A percentile compares a stretch with the other conserved stretches of the same genome.
Conservation (phyloP, 2,329 filamentous ascomycete genomes). For the Calonectria fujianensis region DNA sequence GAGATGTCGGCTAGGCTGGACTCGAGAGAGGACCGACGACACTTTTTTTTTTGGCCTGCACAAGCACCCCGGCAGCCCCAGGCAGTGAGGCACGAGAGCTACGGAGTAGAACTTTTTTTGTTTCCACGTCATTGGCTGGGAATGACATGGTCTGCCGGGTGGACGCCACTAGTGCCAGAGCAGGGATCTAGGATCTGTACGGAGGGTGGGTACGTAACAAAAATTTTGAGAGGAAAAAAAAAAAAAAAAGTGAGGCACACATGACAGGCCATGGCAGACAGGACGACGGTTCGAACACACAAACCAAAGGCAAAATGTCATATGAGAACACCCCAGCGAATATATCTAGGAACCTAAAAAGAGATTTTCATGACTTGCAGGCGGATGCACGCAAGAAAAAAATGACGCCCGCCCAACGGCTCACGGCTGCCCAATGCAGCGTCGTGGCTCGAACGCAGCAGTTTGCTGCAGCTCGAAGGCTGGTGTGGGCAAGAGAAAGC, state of each 20-base stretch:
- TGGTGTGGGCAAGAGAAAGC: conserved; percentile 21
- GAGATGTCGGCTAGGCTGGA: conserved; percentile 21
- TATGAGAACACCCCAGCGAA: background rate
- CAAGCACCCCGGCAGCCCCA: conserved; percentile 42
- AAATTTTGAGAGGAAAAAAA: conserved; percentile 36
- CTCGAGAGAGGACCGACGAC: conserved; percentile 19
- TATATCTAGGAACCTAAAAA: background rate
- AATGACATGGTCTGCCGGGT: conserved; percentile 58
- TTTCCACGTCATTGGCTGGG: conserved; percentile 60
- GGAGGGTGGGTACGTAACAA: conserved; percentile 29
- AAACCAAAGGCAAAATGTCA: conserved; percentile 9
- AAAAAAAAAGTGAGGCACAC: conserved; percentile 40
- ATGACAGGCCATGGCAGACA: conserved; percentile 13
- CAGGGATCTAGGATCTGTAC: conserved; percentile 44
- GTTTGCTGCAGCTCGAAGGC: conserved; percentile 32
- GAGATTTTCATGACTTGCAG: conserved; percentile 11
- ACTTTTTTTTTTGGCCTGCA: conserved; percentile 24
- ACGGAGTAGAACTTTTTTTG: conserved; percentile 58
- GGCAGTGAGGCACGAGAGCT: conserved; percentile 60
- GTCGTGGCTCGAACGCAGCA: conserved; percentile 14
- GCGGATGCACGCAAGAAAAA: conserved; percentile 1
- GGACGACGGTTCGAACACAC: conserved; percentile 24
- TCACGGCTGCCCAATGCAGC: conserved; percentile 32
- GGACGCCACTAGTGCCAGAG: conserved; percentile 56
- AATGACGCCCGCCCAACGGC: conserved; percentile 45